phyloP scores from a whole-genome alignment of 2,329 filamentous ascomycete species.

The Botrytis aclada region DNA sequence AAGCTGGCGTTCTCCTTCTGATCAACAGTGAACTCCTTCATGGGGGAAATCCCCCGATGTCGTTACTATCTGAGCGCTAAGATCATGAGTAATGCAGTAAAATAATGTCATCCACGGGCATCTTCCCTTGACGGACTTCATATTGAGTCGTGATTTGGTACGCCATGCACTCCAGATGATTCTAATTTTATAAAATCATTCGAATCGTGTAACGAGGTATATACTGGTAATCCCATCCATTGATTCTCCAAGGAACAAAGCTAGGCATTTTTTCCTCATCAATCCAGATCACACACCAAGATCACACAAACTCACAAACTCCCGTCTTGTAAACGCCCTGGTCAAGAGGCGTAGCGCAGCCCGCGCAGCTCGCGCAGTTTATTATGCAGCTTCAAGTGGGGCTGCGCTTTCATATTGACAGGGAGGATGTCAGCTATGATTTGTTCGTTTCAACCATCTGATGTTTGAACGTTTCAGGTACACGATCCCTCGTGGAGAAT shows the following conservation, averaged over 20 bases:
- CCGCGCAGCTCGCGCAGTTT: neutral
- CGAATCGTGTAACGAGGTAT: neutral
- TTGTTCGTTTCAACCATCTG: constrained; percentile 6
- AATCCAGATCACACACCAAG: neutral
- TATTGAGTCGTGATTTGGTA: neutral
- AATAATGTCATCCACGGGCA: neutral
- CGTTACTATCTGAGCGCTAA: neutral
- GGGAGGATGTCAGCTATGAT: neutral
- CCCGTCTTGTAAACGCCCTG: constrained; percentile 10
- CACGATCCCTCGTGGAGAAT: constrained; percentile 16
- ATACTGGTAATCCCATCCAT: neutral
- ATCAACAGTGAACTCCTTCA: neutral
- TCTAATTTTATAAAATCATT: neutral
- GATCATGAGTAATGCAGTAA: neutral
- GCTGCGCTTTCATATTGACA: neutral
- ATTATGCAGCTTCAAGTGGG: constrained; percentile 4
- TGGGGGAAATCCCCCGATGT: neutral
- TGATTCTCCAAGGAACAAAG: neutral
- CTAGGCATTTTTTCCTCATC: neutral
- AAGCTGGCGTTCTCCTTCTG: neutral
- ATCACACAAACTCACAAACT: neutral
- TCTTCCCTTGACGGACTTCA: neutral
- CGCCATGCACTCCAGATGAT: neutral
- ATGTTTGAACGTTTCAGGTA: constrained; percentile 17
- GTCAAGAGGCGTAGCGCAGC: constrained; percentile 5